Evolutionary conservation across 2,329 filamentous ascomycete genomes (phyloP).

Genomic region (Diaporthe citriasiana): DNA sequence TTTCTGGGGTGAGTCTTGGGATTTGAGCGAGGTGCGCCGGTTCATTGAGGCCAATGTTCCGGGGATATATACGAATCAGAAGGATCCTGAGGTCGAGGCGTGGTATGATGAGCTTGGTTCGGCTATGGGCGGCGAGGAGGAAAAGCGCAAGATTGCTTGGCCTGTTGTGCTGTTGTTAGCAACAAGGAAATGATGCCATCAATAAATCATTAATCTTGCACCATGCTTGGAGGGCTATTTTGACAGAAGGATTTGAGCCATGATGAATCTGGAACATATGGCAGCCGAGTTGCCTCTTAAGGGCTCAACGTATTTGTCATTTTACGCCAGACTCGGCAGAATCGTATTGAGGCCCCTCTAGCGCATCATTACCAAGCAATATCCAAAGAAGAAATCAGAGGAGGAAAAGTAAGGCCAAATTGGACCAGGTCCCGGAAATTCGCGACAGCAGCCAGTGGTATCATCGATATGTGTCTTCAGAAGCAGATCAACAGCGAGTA

Average conservation of each 20-base stretch:
- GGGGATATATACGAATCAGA: not conserved
- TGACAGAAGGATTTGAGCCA: not conserved
- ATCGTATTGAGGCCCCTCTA: too few species aligned
- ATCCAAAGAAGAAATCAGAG: too few species aligned
- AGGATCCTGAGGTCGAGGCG: not conserved
- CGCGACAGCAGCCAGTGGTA: not conserved
- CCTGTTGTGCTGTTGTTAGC: not conserved
- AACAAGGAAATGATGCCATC: not conserved
- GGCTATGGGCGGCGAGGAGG: not conserved
- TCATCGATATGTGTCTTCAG: not conserved
- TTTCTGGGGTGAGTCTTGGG: not conserved
- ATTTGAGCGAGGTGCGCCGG: not conserved
- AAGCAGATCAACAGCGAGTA: not conserved
- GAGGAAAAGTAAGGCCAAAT: too few species aligned
- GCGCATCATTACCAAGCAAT: too few species aligned
- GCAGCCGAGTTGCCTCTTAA: too few species aligned
- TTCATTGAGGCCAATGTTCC: not conserved
- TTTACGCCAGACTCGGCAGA: not conserved
- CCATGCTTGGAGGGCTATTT: not conserved
- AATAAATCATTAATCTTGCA: too few species aligned
- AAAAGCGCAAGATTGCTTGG: not conserved
- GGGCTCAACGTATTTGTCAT: not conserved
- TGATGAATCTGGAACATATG: too few species aligned
- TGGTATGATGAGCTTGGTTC: not conserved
- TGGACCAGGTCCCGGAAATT: too few species aligned